A percentile compares a stretch with the other conserved stretches of the same genome.
These are phyloP conservation scores for Didymella exigua DNA, from an alignment of 2,329 filamentous ascomycete species.

Conservation along the genomic window DNA sequence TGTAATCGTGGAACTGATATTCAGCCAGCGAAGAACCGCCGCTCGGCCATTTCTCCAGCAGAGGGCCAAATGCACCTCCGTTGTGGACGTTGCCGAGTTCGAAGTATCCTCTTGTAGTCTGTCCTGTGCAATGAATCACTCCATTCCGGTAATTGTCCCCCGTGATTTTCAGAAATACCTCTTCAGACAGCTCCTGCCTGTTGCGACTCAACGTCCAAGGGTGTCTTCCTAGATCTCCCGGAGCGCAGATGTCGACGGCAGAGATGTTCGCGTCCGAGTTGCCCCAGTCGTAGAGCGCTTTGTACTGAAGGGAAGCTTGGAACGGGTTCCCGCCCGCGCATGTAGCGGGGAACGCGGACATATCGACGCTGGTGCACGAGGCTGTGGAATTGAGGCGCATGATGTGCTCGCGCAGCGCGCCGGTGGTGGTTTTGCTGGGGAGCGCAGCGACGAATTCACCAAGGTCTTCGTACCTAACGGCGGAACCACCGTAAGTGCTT, in stretches of 20 bases:
- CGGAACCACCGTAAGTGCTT: background rate
- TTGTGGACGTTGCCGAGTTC: slow-evolving; percentile 20
- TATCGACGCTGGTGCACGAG: background rate
- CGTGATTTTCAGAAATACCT: slow-evolving; percentile 9
- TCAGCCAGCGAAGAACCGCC: background rate
- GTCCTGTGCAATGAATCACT: slow-evolving; percentile 15
- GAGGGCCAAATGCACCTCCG: background rate
- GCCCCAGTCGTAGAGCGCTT: background rate
- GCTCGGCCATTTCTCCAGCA: slow-evolving; percentile 18
- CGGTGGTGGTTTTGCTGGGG: slow-evolving; percentile 1
- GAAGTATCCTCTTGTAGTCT: slow-evolving; percentile 25
- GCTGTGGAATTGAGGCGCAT: slow-evolving; percentile 17
- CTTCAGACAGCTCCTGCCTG: slow-evolving; percentile 15
- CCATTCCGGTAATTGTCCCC: background rate
- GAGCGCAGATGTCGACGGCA: slow-evolving; percentile 14
- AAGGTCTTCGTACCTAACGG: background rate
- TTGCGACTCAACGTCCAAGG: slow-evolving; percentile 19
- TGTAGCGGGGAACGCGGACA: background rate
- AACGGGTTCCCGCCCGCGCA: slow-evolving; percentile 8
- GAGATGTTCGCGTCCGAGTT: background rate
- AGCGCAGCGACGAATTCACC: background rate
- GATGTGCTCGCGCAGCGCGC: slow-evolving; percentile 15
- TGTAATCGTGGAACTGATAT: background rate
- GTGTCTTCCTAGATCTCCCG: slow-evolving; percentile 5
- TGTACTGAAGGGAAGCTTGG: background rate